Percentiles rank a stretch among this genome's conserved stretches.
phyloP scores from a whole-genome alignment of 1,284 basidiomycete species.

The Rhodotorula glutinis region DNA sequence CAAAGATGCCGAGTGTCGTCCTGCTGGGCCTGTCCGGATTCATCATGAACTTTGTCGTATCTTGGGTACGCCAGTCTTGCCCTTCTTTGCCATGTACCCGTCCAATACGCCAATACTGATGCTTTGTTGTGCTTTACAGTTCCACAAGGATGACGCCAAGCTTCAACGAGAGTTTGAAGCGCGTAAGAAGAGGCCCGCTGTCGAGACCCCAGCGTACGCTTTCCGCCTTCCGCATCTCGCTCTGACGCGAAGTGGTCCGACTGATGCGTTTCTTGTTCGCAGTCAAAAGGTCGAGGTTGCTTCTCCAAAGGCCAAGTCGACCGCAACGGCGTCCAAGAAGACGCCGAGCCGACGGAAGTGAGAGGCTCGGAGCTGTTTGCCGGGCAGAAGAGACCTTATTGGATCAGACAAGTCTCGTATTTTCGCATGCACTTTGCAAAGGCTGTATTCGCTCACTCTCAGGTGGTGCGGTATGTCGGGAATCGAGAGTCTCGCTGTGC shows the following conservation, averaged over 20 bases:
- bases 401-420: too few species aligned
- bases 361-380: neutral
- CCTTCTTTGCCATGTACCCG: too few species aligned
- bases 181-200: neutral
- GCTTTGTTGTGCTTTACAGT: neutral
- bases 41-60: slow-evolving; percentile 35
- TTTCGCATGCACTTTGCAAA: too few species aligned
- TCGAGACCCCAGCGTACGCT: neutral
- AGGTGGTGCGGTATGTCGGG: too few species aligned
- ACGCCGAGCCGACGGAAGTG: slow-evolving; percentile 14
- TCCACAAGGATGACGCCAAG: slow-evolving; percentile 23
- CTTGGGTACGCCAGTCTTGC: slow-evolving; percentile 3
- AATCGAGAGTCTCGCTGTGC: neutral
- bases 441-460: too few species aligned
- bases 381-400: too few species aligned
- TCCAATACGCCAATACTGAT: too few species aligned
- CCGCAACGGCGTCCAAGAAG: neutral
- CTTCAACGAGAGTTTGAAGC: neutral
- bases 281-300: neutral
- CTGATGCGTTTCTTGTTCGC: neutral
- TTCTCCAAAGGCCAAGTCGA: neutral
- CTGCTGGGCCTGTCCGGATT: slow-evolving; percentile 32
- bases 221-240: neutral
- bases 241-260: neutral
- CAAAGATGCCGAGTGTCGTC: slow-evolving; percentile 32